A percentile compares a stretch with the other conserved stretches of the same genome.
phyloP scores from a whole-genome alignment of 805 yeast species.

The Blastobotrys robertii region DNA sequence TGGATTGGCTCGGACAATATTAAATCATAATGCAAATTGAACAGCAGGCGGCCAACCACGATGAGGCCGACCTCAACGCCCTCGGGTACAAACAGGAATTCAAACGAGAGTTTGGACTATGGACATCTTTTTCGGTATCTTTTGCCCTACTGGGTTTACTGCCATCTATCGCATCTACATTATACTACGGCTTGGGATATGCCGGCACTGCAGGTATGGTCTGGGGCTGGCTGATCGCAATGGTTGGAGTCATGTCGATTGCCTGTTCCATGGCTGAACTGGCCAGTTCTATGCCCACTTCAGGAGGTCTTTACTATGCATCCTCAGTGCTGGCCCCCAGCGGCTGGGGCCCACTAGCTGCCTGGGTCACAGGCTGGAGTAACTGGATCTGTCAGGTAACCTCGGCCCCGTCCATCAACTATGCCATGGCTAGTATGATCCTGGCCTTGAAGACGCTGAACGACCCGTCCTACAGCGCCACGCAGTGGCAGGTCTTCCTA shows the following conservation, averaged over 20 bases:
- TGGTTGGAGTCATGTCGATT: conserved; percentile 44
- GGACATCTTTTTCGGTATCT: conserved; percentile 63
- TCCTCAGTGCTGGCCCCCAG: conserved; percentile 53
- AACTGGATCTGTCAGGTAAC: conserved; percentile 60
- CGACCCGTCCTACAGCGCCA: conserved; percentile 47
- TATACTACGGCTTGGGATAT: conserved; percentile 39
- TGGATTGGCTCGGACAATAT: no score
- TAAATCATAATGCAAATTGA: no score
- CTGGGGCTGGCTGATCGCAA: conserved; percentile 67
- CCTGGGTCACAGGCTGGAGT: conserved; percentile 58
- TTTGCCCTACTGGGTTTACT: conserved; percentile 64
- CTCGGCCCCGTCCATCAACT: conserved; percentile 54
- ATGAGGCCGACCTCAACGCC: conserved; percentile 29
- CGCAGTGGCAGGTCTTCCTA: conserved; percentile 49
- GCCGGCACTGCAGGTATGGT: conserved; percentile 58
- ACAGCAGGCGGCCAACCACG: not conserved
- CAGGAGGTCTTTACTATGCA: conserved; percentile 63
- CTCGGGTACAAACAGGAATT: conserved; percentile 67
- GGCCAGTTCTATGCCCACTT: conserved; percentile 55
- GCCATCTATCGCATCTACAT: conserved; percentile 45
- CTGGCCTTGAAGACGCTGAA: conserved; percentile 29
- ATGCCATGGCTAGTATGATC: conserved; percentile 59
- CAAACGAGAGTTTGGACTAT: conserved; percentile 47
- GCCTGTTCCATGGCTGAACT: conserved; percentile 62
- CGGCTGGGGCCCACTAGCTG: conserved; percentile 40